Evolutionary conservation across 2,329 filamentous ascomycete genomes (phyloP).

Genomic region (Aspergillus udagawae): DNA sequence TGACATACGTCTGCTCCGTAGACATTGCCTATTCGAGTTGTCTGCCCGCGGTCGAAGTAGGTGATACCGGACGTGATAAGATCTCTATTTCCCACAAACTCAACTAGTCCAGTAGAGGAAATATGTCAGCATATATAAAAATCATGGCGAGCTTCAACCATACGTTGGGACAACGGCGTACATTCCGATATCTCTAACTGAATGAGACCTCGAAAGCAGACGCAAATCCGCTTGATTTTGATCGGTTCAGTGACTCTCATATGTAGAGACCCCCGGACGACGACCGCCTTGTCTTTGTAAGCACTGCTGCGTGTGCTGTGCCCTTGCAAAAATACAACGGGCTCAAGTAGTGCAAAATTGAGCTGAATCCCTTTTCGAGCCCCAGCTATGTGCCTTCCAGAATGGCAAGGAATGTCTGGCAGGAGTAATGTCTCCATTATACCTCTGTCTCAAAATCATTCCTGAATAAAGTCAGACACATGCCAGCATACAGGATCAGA

Average conservation of each 20-base stretch:
- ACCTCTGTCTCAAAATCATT: background rate
- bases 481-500: too few relatives aligned
- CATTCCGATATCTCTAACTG: slow-evolving; percentile 94
- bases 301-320: slow-evolving; percentile 43
- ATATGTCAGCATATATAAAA: background rate
- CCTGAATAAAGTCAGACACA: too few relatives aligned
- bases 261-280: slow-evolving; percentile 82
- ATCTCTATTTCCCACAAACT: slow-evolving; percentile 65
- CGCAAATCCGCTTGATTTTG: slow-evolving; percentile 85
- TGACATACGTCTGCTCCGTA: slow-evolving; percentile 62
- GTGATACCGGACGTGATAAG: slow-evolving; percentile 81
- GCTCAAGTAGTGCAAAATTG: slow-evolving; percentile 45
- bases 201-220: slow-evolving; percentile 80
- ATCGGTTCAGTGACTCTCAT: slow-evolving; percentile 80
- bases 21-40: slow-evolving; percentile 49
- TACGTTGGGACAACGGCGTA: slow-evolving; percentile 19
- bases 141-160: too few relatives aligned
- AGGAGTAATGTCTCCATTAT: background rate
- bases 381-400: slow-evolving; percentile 31
- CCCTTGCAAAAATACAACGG: slow-evolving; percentile 46
- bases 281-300: slow-evolving; percentile 66
- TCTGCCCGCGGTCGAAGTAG: slow-evolving; percentile 72
- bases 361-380: slow-evolving; percentile 47
- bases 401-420: background rate
- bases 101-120: background rate